These are phyloP conservation scores for Neopestalotiopsis rosae DNA, from an alignment of 2,329 filamentous ascomycete species.

Conservation along the genomic window DNA sequence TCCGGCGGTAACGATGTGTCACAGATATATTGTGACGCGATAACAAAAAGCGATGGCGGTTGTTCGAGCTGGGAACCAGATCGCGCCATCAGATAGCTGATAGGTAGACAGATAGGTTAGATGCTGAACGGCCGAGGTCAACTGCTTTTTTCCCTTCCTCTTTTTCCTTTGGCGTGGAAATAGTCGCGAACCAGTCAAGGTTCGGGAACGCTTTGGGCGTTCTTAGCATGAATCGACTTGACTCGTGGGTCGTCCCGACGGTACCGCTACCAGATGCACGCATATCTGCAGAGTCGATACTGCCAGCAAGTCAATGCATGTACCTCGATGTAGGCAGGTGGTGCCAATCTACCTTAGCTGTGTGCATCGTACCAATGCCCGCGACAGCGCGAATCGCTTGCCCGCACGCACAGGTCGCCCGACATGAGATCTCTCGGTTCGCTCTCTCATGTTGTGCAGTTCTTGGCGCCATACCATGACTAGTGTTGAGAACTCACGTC, in stretches of 20 bases:
- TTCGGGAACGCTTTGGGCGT: constrained; percentile 25
- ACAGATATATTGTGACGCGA: neutral
- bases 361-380: too few species aligned
- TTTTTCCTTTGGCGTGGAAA: neutral
- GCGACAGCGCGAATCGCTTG: constrained; percentile 18
- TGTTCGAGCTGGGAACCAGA: neutral
- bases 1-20: neutral
- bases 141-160: neutral
- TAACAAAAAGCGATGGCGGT: neutral
- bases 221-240: constrained; percentile 29
- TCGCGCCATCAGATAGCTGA: neutral
- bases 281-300: too few species aligned
- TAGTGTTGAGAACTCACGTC: neutral
- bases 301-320: too few species aligned
- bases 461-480: neutral
- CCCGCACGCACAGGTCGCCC: neutral
- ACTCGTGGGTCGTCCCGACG: constrained; percentile 23
- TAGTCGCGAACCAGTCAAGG: neutral
- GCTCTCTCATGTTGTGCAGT: constrained; percentile 13
- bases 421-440: constrained; percentile 19
- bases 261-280: constrained; percentile 1
- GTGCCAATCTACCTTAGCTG: too few species aligned
- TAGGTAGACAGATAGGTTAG: neutral
- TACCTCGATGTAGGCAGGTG: too few species aligned
- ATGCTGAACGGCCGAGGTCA: neutral